These are phyloP conservation scores for Calonectria montana DNA, from an alignment of 2,329 filamentous ascomycete species.

Conservation along the genomic window DNA sequence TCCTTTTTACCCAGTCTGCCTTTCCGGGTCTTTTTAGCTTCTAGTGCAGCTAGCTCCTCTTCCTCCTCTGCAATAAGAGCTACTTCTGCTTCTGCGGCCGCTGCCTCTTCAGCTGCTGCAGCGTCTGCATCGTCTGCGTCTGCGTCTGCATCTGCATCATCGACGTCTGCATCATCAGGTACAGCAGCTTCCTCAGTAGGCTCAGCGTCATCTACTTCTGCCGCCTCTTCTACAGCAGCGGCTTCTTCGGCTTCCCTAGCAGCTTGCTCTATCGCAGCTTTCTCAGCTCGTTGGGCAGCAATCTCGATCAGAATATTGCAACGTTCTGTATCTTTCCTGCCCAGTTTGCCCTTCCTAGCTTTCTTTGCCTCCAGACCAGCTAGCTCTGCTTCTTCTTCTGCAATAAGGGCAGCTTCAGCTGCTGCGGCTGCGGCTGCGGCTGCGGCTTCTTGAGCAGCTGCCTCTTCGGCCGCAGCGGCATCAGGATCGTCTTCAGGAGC, in stretches of 20 bases:
- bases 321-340: constrained; percentile 60
- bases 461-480: constrained; percentile 32
- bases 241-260: constrained; percentile 36
- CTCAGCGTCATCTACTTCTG: constrained; percentile 42
- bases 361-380: constrained; percentile 60
- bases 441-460: constrained; percentile 31
- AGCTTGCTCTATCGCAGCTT: constrained; percentile 46
- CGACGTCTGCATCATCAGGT: constrained; percentile 21
- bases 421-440: constrained; percentile 19
- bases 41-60: constrained; percentile 32
- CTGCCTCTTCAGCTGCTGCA: constrained; percentile 18
- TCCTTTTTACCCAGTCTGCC: constrained; percentile 39
- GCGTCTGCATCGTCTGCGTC: no score
- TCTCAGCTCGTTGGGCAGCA: constrained; percentile 48
- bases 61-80: constrained; percentile 45
- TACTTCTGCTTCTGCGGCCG: constrained; percentile 42
- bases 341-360: constrained; percentile 58
- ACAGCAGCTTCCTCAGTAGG: constrained; percentile 30
- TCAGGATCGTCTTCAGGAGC: constrained; percentile 37
- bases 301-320: constrained; percentile 51
- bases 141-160: not conserved
- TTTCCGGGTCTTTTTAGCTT: constrained; percentile 37
- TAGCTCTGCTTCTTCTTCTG: constrained; percentile 50
- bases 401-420: constrained; percentile 17
- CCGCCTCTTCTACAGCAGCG: constrained; percentile 44